Base-by-base conservation (phyloP, 2,329 filamentous ascomycete species). In the Hymenoscyphus repandus region DNA sequence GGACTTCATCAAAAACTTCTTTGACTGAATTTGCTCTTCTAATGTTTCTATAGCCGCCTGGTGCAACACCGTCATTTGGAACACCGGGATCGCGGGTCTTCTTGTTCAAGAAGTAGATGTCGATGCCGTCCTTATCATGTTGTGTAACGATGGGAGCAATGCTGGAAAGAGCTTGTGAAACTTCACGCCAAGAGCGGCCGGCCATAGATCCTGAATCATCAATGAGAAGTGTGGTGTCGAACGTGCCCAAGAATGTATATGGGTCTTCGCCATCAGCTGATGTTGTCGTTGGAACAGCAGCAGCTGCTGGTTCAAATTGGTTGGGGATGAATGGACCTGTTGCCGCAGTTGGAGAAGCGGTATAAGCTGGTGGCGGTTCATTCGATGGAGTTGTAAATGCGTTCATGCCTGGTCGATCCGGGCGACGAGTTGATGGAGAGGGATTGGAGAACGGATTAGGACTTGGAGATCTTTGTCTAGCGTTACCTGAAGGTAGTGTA, bases 141-240 rank as follows among this genome's bases (percentile, higher is more conserved):
- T 74, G 67, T 1, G 88, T 88, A 70, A 91, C 95, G 62, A 96
- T 86, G 0, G 89, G 89, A 0, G 89, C 79, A 62, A 97, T 90
- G 43, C 81, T 75, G 31, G 77, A 71, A 2, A 97, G 78, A 1
- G 86, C 88, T 7, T 77, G 72, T 22, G 77, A 71, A 0, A 88
- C 88, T 67, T 96, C 88, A 11, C 71, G 68, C 92, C 92, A 97
- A 18, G 77, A 78, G n/a, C 72, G 65, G 13, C 86, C 88, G 1
- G 74, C 73, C 92, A 97, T 97, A 60, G 86, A 91, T 5, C 82
- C 81, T n/a, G 85, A 90, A 72, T 97, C 92, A 65, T 97, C 92
- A 64, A 97, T 89, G 1, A 97, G 71, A 66, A 97, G 91, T 50
- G 92, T 71, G 31, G 90, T 96, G 70, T 97, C 90, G 65, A 96